Evolutionary conservation across 148 eudicot species (phyloP), one percentile per base, ranked within the genome.

Genomic region (Vaccinium vitisidaea): DNA sequence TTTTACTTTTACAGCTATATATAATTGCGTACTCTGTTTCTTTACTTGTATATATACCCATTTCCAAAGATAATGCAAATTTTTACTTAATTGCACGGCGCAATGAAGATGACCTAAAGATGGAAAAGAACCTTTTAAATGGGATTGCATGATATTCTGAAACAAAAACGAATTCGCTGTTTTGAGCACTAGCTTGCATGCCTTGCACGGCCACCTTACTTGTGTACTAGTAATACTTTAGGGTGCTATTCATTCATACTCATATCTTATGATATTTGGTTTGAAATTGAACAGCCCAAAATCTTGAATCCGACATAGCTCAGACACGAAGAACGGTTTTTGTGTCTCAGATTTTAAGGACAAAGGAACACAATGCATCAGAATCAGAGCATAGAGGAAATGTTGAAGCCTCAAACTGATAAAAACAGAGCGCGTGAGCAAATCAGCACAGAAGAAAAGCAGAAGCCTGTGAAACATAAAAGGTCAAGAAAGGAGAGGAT

Each of bases 301-400:
- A 65, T 65, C 71, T 25, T 25, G 23, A 63, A 74, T 27, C 84
- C 83, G 70, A 32, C 82, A 80, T 63, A 84, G 67, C 86, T 87
- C 18, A 54, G 84, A 86, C 84, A 80, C 53, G 77, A 74, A 77
- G 32, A 74, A 30, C 74, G 27, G 43, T 27, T 69, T 69, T 69
- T 18, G 39, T 27, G 32, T 36, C 39, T 11, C 36, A 9, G 69
- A 25, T 63, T 63, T n/a, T 63, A n/a, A 63, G 27, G 21, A n/a
- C 27, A 39, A 77, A 87, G 83, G 82, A 90, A 80, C 32, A 84
- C 65, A 79, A 91, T 88, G 74, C 88, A 83, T 77, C 78, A 86
- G 85, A 85, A 86, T 74, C 87, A 55, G 81, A 65, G 18, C 80
- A 27, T 74, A n/a, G 58, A 82, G 30, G 59, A 78, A 79, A 75